A percentile compares a stretch with the other conserved stretches of the same genome.
phyloP scores from a whole-genome alignment of 2,329 filamentous ascomycete genomes.

The Amphichorda felina region DNA sequence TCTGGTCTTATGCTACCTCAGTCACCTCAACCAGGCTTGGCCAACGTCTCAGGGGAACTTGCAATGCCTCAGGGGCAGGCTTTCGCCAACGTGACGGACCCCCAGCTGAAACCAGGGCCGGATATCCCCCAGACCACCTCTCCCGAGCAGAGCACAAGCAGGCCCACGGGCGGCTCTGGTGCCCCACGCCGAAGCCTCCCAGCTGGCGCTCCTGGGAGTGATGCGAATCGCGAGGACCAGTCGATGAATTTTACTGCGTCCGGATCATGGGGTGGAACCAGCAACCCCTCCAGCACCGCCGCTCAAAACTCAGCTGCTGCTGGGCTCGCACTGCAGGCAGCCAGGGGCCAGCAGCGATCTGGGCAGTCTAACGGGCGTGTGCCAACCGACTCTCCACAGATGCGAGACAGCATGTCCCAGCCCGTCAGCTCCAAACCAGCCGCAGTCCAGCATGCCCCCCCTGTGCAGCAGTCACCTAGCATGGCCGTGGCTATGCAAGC shows the following conservation, averaged over 20 bases:
- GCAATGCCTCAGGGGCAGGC: not conserved
- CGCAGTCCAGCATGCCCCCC: not conserved
- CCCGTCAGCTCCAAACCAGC: not conserved
- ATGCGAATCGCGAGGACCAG: too few relatives aligned
- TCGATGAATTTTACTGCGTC: too few relatives aligned
- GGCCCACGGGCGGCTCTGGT: not conserved
- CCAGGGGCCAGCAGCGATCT: slow-evolving; percentile 3
- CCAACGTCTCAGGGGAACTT: not conserved
- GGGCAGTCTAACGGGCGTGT: slow-evolving; percentile 1
- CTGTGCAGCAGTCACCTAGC: slow-evolving; percentile 10
- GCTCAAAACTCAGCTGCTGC: not conserved
- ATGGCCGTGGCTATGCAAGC: slow-evolving; percentile 16
- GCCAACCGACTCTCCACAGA: slow-evolving; percentile 5
- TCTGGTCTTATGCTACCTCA: slow-evolving; percentile 3
- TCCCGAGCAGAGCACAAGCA: not conserved
- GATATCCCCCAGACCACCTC: not conserved
- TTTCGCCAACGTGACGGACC: too few relatives aligned
- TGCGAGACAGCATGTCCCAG: slow-evolving; percentile 4
- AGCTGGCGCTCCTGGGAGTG: not conserved
- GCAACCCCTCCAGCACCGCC: not conserved
- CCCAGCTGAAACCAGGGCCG: not conserved
- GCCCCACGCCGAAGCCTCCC: not conserved
- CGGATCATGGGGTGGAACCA: too few relatives aligned
- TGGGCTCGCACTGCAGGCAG: not conserved
- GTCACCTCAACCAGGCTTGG: not conserved